phyloP scores from a whole-genome alignment of 345 rosid genomes.

The Zanthoxylum bungeanum region DNA sequence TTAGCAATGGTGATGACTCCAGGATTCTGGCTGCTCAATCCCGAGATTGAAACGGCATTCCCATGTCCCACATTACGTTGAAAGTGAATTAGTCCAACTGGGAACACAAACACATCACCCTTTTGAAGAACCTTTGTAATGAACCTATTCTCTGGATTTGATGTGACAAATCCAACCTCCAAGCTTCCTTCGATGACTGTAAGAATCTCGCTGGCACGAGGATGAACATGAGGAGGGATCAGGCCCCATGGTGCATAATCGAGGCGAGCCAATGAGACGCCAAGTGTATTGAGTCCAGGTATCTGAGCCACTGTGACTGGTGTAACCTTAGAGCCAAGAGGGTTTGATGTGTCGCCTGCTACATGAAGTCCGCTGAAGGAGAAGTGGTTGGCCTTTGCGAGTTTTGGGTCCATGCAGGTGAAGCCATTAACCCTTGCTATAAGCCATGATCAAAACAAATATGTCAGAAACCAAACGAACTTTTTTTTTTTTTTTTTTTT shows the following conservation, averaged over 20 bases:
- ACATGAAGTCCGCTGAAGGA: slow-evolving; percentile 3
- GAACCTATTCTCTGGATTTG: slow-evolving; percentile 25
- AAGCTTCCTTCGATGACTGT: slow-evolving; percentile 26
- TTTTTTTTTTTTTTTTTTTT: too few species aligned
- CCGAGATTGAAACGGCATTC: slow-evolving; percentile 11
- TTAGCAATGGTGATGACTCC: slow-evolving; percentile 20
- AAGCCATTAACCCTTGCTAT: neutral
- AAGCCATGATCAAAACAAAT: neutral
- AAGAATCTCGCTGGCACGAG: slow-evolving; percentile 20
- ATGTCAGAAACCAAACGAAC: neutral
- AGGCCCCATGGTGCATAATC: slow-evolving; percentile 20
- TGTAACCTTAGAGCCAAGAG: slow-evolving; percentile 4
- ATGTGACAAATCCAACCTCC: slow-evolving; percentile 23
- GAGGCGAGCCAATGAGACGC: slow-evolving; percentile 20
- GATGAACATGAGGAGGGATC: slow-evolving; percentile 18
- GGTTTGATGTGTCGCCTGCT: slow-evolving; percentile 9
- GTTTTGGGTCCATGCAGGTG: neutral
- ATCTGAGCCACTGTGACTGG: slow-evolving; percentile 5
- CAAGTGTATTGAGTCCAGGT: slow-evolving; percentile 26
- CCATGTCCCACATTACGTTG: slow-evolving; percentile 18
- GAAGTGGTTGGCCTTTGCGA: neutral
- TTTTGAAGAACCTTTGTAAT: slow-evolving; percentile 21
- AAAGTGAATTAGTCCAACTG: slow-evolving; percentile 23
- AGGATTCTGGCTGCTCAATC: slow-evolving; percentile 25
- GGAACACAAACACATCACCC: slow-evolving; percentile 29